phyloP scores from a whole-genome alignment of 306 rosid species.

The Prunus mume region DNA sequence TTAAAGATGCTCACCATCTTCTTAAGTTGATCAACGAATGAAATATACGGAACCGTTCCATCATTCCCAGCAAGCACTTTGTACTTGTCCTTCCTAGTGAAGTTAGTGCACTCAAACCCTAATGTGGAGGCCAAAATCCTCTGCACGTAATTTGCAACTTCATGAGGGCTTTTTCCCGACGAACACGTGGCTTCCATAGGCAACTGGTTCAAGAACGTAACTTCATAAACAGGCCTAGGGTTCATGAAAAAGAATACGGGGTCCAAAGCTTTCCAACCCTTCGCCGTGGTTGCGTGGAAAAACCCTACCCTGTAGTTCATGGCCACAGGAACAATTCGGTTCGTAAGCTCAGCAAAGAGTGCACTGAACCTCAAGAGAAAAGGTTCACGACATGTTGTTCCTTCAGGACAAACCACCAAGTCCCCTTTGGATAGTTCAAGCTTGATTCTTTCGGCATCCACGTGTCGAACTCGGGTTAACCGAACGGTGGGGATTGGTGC shows the following conservation, averaged over 20 bases:
- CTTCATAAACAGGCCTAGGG: conserved; percentile 87
- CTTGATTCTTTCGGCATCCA: conserved; percentile 70
- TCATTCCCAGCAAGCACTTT: conserved; percentile 87
- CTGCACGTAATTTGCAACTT: conserved; percentile 92
- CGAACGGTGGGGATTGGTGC: conserved; percentile 87
- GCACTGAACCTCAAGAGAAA: conserved; percentile 82
- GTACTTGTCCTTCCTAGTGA: conserved; percentile 84
- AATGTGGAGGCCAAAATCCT: conserved; percentile 74
- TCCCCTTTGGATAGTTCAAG: conserved; percentile 58
- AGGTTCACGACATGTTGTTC: conserved; percentile 94
- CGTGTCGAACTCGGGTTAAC: conserved; percentile 57
- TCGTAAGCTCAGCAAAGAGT: conserved; percentile 75
- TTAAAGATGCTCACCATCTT: conserved; percentile 35
- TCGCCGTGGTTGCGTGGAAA: conserved; percentile 92
- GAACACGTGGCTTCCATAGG: conserved; percentile 90
- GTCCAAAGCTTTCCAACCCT: conserved; percentile 87
- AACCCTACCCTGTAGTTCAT: conserved; percentile 91
- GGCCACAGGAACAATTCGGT: conserved; percentile 93
- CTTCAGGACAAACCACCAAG: conserved; percentile 87
- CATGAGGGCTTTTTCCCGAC: conserved; percentile 77
- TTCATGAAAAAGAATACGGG: conserved; percentile 94
- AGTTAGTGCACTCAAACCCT: conserved; percentile 92
- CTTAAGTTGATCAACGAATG: conserved; percentile 42
- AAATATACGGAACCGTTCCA: conserved; percentile 56
- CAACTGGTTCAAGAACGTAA: conserved; percentile 80